Base-by-base conservation (phyloP, 148 eudicot species). In the Persicaria tinctoria region DNA sequence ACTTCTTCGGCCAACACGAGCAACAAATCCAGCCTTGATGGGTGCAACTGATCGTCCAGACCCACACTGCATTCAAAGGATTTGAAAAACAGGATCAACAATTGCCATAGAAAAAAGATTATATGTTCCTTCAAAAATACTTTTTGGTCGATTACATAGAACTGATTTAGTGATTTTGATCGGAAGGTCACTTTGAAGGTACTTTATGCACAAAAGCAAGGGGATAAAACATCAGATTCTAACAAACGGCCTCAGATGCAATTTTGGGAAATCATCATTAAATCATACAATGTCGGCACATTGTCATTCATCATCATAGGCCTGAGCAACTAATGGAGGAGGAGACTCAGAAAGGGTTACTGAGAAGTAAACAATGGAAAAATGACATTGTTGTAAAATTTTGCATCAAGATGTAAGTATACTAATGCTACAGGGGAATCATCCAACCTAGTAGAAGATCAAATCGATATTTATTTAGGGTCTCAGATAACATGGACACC, bases 41-140 rank as follows among this genome's bases (percentile, higher is more conserved):
- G 82, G 93, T 76, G 93, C 91, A 62, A 89, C 89, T 13, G 93
- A 89, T 55, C 93, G 78, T 63, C 90, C 91, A 51, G 89, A 87
- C 60, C 91, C 89, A 64, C 91, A 86, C 91, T 89, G 59, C 85
- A 82, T 44, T 38, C 46, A 20, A 9, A 20, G 60, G 10, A 73
- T 50, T 20, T 14, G 16, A 53, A n/a, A 56, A 73, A 8, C 11
- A 46, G 1, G 1, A 48, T 46, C 11, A 48, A 45, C 48, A 32
- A 45, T 55, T 10, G 20, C 10, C 8, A 44, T 2, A 0, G 16
- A 2, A 74, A 8, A 14, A 50, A 32, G 38, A 32, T 32, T 32
- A 32, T 32, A 32, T 32, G 38, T 32, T 32, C 38, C 38, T 32
- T 32, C 38, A 32, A 32, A 32, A 32, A 32, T 32, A 32, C 23